phyloP scores from a whole-genome alignment of 306 rosid genomes.

The Rosa rugosa region DNA sequence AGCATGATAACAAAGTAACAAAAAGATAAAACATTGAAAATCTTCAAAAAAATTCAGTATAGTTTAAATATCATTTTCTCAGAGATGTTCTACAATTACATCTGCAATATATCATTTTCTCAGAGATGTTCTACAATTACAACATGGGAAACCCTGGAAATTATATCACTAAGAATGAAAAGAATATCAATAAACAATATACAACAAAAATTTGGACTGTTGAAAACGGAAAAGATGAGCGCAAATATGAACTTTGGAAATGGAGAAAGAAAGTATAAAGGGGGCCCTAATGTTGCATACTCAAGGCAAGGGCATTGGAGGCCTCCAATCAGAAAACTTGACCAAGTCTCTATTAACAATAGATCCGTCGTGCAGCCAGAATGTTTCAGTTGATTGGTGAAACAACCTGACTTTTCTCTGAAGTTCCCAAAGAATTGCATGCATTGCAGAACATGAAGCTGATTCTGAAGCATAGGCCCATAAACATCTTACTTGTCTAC shows the following conservation, averaged over 20 bases:
- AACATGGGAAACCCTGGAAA: background rate
- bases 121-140: conserved; percentile 1
- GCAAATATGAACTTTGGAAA: background rate
- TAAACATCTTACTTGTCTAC: conserved; percentile 71
- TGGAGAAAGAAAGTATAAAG: conserved; percentile 22
- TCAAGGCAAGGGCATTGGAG: conserved; percentile 81
- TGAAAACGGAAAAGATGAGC: background rate
- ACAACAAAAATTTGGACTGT: background rate
- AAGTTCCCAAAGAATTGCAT: conserved; percentile 89
- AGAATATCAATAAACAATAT: background rate
- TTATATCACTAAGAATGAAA: background rate
- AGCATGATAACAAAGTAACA: too few relatives aligned
- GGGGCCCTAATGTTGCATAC: conserved; percentile 6
- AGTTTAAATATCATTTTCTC: too few relatives aligned
- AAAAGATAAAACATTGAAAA: too few relatives aligned
- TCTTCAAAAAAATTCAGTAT: too few relatives aligned
- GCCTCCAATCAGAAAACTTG: conserved; percentile 73
- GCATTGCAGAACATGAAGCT: conserved; percentile 85
- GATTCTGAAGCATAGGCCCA: conserved; percentile 69
- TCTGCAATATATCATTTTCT: background rate
- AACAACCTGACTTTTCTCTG: conserved; percentile 88
- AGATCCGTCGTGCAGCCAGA: conserved; percentile 90
- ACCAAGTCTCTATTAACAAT: conserved; percentile 65
- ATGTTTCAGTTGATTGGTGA: conserved; percentile 90
- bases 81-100: too few relatives aligned